These are phyloP conservation scores for Colletotrichum tofieldiae DNA, from an alignment of 2,329 filamentous ascomycete genomes.

Conservation along the genomic window DNA sequence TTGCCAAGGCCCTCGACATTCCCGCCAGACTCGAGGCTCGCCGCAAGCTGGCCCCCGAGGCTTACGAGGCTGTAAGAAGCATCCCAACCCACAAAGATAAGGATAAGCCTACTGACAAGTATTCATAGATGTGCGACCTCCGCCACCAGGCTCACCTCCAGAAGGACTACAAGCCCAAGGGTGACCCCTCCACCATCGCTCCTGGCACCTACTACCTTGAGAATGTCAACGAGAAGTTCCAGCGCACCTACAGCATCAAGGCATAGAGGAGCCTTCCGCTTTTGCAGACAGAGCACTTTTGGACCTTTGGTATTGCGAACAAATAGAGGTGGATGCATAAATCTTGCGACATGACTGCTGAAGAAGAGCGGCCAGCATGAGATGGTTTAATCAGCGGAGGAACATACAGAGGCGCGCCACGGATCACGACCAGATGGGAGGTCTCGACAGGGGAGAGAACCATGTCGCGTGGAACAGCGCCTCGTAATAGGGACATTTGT, in stretches of 20 bases:
- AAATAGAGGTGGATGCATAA: conserved; percentile 43
- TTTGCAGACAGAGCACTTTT: conserved; percentile 15
- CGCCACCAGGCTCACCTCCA: conserved; percentile 88
- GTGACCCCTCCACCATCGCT: conserved; percentile 76
- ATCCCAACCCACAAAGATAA: neutral
- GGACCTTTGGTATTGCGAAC: conserved; percentile 22
- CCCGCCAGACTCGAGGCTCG: conserved; percentile 77
- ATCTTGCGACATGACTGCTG: conserved; percentile 37
- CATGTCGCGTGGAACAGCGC: conserved; percentile 8
- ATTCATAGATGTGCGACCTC: conserved; percentile 80
- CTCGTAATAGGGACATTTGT: conserved; percentile 22
- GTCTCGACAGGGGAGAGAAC: neutral
- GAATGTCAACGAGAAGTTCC: conserved; percentile 89
- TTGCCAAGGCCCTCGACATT: conserved; percentile 79
- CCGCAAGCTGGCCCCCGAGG: conserved; percentile 77
- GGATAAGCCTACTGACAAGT: conserved; percentile 44
- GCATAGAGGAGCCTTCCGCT: conserved; percentile 65
- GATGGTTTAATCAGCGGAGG: conserved; percentile 34
- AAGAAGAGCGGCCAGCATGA: conserved; percentile 26
- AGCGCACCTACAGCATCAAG: conserved; percentile 83
- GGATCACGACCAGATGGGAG: conserved; percentile 3
- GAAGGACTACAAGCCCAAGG: conserved; percentile 82
- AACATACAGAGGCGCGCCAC: conserved; percentile 18
- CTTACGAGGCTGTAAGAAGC: conserved; percentile 79
- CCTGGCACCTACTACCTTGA: conserved; percentile 84